phyloP scores from a whole-genome alignment of 805 yeast genomes.

The Millerago galiae region DNA sequence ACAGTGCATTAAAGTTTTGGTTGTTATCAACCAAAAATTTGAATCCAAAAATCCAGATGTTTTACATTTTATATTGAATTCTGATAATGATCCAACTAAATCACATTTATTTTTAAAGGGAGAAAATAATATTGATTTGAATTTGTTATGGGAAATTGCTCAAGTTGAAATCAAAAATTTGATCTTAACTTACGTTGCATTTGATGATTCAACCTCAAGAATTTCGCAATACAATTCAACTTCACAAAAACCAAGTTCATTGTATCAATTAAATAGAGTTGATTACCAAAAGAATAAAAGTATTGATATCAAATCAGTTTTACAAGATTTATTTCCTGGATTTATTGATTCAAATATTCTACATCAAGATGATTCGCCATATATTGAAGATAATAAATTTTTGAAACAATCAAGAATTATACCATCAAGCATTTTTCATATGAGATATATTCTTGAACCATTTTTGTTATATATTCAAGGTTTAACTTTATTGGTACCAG shows the following conservation, averaged over 20 bases:
- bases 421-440: slow-evolving; percentile 67
- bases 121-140: slow-evolving; percentile 7
- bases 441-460: slow-evolving; percentile 72
- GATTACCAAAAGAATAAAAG: slow-evolving; percentile 30
- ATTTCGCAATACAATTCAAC: neutral
- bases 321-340: slow-evolving; percentile 70
- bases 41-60: slow-evolving; percentile 16
- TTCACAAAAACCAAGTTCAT: slow-evolving; percentile 11
- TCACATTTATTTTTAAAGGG: neutral
- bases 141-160: slow-evolving; percentile 14
- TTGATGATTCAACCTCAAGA: slow-evolving; percentile 7
- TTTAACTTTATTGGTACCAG: slow-evolving; percentile 36
- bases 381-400: slow-evolving; percentile 53
- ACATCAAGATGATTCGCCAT: slow-evolving; percentile 35
- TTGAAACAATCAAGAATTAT: slow-evolving; percentile 59
- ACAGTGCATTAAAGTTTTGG: slow-evolving; percentile 63
- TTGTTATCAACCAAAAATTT: slow-evolving; percentile 42
- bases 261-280: slow-evolving; percentile 33
- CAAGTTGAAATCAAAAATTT: slow-evolving; percentile 15
- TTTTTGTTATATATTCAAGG: slow-evolving; percentile 64
- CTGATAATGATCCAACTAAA: slow-evolving; percentile 1
- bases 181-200: slow-evolving; percentile 18
- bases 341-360: slow-evolving; percentile 34
- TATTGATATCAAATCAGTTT: slow-evolving; percentile 34
- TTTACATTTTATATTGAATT: slow-evolving; percentile 4